Percentiles rank a stretch among this genome's conserved stretches.
phyloP scores from a whole-genome alignment of 225 moss, liverwort and hornwort genomes.

The Bryum argenteum region DNA sequence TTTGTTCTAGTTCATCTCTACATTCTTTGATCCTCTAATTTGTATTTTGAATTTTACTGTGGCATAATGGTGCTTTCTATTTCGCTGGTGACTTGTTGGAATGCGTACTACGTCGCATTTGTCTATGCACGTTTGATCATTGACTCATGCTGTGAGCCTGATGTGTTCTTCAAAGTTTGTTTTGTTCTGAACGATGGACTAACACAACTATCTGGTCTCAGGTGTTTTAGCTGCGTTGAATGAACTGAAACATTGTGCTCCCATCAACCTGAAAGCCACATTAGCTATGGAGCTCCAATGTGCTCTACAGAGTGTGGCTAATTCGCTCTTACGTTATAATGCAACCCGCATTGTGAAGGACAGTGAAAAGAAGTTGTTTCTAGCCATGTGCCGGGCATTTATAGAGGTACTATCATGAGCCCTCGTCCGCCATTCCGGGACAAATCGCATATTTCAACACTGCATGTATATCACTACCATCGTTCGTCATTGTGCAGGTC shows the following conservation, averaged over 20 bases:
- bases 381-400: slow-evolving; percentile 94
- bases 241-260: slow-evolving; percentile 94
- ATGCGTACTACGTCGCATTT: background rate
- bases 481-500: slow-evolving; percentile 56
- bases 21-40: background rate
- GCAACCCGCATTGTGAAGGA: slow-evolving; percentile 91
- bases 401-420: slow-evolving; percentile 67
- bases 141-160: slow-evolving; percentile 3
- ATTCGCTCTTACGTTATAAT: slow-evolving; percentile 89
- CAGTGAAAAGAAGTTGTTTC: slow-evolving; percentile 76
- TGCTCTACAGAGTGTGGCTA: slow-evolving; percentile 80
- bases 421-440: background rate
- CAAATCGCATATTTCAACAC: background rate
- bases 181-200: background rate
- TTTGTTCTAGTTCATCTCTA: slow-evolving; percentile 16
- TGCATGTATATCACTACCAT: background rate
- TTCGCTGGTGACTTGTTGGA: background rate
- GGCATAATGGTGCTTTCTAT: slow-evolving; percentile 3
- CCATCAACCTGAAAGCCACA: slow-evolving; percentile 75
- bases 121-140: slow-evolving; percentile 1
- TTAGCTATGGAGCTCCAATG: slow-evolving; percentile 79
- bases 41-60: slow-evolving; percentile 12
- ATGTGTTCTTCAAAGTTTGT: slow-evolving; percentile 22
- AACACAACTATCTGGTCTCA: slow-evolving; percentile 33
- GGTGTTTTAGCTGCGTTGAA: slow-evolving; percentile 93